Conservation (phyloP, 345 rosid genomes). For the Draba incana region DNA sequence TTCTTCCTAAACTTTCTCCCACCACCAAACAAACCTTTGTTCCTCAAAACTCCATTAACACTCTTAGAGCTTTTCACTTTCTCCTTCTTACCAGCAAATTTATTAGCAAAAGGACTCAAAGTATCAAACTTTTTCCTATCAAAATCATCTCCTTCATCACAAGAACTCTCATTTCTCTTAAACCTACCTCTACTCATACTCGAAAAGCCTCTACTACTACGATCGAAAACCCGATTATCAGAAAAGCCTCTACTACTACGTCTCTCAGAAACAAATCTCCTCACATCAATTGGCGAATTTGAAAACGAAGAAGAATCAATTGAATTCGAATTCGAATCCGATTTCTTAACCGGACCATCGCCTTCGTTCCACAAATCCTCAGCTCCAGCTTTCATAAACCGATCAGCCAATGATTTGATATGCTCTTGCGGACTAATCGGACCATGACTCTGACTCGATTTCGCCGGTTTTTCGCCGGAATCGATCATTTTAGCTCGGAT, state of each 20-base stretch:
- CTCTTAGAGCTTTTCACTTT: conserved; percentile 36
- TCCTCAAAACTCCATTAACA: conserved; percentile 33
- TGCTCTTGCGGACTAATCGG: conserved; percentile 69
- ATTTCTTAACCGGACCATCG: conserved; percentile 66
- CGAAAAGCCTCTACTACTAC: conserved; percentile 50
- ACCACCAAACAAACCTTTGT: conserved; percentile 32
- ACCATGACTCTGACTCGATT: conserved; percentile 37
- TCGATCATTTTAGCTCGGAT: conserved; percentile 61
- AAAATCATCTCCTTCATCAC: conserved; percentile 39
- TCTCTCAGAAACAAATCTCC: conserved; percentile 44
- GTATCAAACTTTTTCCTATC: conserved; percentile 31
- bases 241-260: conserved; percentile 50
- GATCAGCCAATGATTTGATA: conserved; percentile 79
- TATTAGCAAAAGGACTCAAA: conserved; percentile 34
- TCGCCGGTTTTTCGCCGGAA: conserved; percentile 17
- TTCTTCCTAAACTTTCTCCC: conserved; percentile 52
- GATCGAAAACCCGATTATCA: conserved; percentile 27
- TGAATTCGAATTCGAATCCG: conserved; percentile 39
- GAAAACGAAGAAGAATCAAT: conserved; percentile 24
- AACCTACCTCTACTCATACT: conserved; percentile 46
- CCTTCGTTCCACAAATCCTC: conserved; percentile 90
- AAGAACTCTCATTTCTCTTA: conserved; percentile 53
- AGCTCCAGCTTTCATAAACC: conserved; percentile 87
- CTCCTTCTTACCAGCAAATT: conserved; percentile 30
- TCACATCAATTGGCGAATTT: conserved; percentile 57